phyloP scores from a whole-genome alignment of 2,329 filamentous ascomycete genomes.

The Cladophialophora yegresii region DNA sequence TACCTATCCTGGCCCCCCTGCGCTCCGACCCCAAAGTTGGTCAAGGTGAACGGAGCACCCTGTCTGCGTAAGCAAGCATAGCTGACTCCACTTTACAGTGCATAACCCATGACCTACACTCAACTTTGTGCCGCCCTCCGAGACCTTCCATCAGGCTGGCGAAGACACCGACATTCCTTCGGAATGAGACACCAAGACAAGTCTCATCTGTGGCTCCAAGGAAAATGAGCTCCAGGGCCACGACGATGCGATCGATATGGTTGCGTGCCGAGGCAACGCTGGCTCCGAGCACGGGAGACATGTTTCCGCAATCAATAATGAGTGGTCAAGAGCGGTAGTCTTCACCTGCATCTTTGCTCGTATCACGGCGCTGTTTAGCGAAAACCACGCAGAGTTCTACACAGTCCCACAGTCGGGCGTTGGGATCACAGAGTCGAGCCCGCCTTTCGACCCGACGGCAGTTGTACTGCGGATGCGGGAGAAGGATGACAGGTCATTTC shows the following conservation, averaged over 20 bases:
- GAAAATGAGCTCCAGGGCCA: not conserved
- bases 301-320: not conserved
- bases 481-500: conserved; percentile 1
- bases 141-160: conserved; percentile 11
- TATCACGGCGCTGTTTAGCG: not conserved
- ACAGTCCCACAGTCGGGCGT: too few species aligned
- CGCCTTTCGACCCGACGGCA: not conserved
- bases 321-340: not conserved
- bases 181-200: not conserved
- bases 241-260: not conserved
- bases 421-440: not conserved
- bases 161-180: conserved; percentile 3
- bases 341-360: not conserved
- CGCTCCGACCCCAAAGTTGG: not conserved
- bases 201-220: conserved; percentile 3
- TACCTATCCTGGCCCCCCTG: too few species aligned
- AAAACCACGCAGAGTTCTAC: not conserved
- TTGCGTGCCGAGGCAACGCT: not conserved
- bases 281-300: not conserved
- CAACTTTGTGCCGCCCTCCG: not conserved
- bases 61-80: not conserved
- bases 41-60: not conserved
- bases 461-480: not conserved
- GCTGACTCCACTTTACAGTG: not conserved
- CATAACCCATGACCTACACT: not conserved